Evolutionary conservation across 78 protist genomes (phyloP).

Genomic region (Corallochytrium limacisporum): DNA sequence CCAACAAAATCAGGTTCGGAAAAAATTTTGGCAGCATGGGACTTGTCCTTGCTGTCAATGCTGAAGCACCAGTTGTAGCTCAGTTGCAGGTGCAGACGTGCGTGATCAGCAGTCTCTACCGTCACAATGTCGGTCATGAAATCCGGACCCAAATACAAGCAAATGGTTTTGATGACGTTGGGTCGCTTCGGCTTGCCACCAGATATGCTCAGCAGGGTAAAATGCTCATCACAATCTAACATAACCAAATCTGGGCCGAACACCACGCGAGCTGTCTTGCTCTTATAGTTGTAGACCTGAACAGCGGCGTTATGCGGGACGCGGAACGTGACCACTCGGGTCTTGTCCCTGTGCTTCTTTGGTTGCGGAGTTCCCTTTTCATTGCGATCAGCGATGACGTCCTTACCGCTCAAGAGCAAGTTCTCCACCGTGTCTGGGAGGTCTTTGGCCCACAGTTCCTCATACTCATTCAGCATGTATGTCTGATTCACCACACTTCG

Average conservation of each 20-base stretch:
- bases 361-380: background rate
- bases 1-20: constrained; percentile 84
- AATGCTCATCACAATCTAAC: constrained; percentile 81
- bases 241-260: constrained; percentile 84
- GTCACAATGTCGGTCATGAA: constrained; percentile 76
- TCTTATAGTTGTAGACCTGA: constrained; percentile 74
- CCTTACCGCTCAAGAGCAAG: constrained; percentile 26
- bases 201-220: constrained; percentile 65
- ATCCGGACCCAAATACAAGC: constrained; percentile 80
- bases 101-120: constrained; percentile 84
- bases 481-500: constrained; percentile 41
- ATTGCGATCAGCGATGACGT: constrained; percentile 9
- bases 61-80: constrained; percentile 78
- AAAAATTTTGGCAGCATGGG: constrained; percentile 54
- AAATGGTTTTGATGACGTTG: constrained; percentile 53
- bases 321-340: constrained; percentile 33
- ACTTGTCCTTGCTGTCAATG: background rate
- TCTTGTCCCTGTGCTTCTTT: constrained; percentile 28
- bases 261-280: constrained; percentile 62
- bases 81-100: constrained; percentile 66
- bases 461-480: constrained; percentile 70
- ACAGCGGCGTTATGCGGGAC: constrained; percentile 82
- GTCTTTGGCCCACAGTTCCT: constrained; percentile 72
- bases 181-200: constrained; percentile 88
- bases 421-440: constrained; percentile 67